A percentile compares a stretch with the other conserved stretches of the same genome.
These are phyloP conservation scores for Pisolithus thermaeus DNA, from an alignment of 1,284 basidiomycete genomes.

Conservation along the genomic window DNA sequence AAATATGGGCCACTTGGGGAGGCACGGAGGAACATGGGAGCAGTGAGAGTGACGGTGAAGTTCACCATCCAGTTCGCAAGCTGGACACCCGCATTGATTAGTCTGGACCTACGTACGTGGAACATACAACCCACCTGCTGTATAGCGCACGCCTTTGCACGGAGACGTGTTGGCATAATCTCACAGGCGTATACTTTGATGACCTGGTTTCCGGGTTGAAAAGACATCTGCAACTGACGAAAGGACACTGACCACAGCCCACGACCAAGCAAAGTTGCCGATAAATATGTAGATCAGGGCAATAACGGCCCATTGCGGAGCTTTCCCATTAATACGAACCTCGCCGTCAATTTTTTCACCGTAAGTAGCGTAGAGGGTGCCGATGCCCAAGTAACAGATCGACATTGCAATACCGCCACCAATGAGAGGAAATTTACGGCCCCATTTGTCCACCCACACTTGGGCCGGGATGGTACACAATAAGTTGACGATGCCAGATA, in stretches of 20 bases:
- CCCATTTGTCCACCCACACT: constrained; percentile 40
- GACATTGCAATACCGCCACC: constrained; percentile 40
- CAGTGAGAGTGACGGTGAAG: constrained; percentile 40
- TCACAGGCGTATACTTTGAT: constrained; percentile 27
- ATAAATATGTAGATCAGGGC: constrained; percentile 44
- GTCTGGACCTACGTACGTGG: constrained; percentile 31
- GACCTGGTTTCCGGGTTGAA: constrained; percentile 16
- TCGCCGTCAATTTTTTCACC: constrained; percentile 23
- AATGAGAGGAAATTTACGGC: constrained; percentile 40
- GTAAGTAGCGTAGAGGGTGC: constrained; percentile 37
- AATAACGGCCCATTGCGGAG: constrained; percentile 38
- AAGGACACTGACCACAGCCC: constrained; percentile 22
- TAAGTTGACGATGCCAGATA: constrained; percentile 46
- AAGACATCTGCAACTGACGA: neutral
- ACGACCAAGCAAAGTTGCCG: constrained; percentile 29
- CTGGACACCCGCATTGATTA: constrained; percentile 16
- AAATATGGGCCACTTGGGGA: constrained; percentile 45
- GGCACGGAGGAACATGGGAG: constrained; percentile 41
- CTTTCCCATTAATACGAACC: constrained; percentile 20
- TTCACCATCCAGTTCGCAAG: constrained; percentile 32
- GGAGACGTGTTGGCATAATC: constrained; percentile 27
- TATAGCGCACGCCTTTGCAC: constrained; percentile 31
- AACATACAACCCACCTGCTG: constrained; percentile 35
- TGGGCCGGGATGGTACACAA: constrained; percentile 38
- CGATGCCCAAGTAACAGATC: constrained; percentile 35